phyloP scores from a whole-genome alignment of 2,329 filamentous ascomycete genomes.

The Fusarium verticillioides region DNA sequence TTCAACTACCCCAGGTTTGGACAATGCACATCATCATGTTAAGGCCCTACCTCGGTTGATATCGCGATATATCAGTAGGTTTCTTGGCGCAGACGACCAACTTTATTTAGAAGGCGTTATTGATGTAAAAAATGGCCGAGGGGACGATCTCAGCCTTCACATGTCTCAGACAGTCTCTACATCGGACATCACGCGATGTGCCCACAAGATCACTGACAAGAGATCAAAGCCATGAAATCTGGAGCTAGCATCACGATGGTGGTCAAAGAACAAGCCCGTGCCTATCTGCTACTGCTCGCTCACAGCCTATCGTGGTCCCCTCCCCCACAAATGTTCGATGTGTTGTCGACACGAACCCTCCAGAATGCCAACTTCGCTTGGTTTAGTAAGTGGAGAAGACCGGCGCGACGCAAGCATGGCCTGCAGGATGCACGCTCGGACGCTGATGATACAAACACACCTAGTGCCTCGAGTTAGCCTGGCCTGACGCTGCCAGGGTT shows the following conservation, averaged over 20 bases:
- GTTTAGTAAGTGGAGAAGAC: slow-evolving; percentile 29
- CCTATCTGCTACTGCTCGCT: slow-evolving; percentile 6
- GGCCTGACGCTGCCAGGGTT: slow-evolving; percentile 13
- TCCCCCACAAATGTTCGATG: slow-evolving; percentile 36
- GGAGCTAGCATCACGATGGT: slow-evolving; percentile 12
- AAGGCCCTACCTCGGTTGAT: slow-evolving; percentile 1
- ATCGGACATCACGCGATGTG: slow-evolving; percentile 25
- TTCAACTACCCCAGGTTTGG: neutral
- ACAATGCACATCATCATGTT: neutral
- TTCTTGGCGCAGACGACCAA: neutral
- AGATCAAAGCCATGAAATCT: slow-evolving; percentile 20
- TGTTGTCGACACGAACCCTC: slow-evolving; percentile 38
- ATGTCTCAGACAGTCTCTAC: slow-evolving; percentile 18
- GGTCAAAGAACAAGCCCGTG: slow-evolving; percentile 5
- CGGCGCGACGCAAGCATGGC: slow-evolving; percentile 40
- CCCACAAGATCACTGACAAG: slow-evolving; percentile 20
- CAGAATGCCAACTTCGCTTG: slow-evolving; percentile 30
- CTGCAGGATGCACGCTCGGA: slow-evolving; percentile 44
- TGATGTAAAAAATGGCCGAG: neutral
- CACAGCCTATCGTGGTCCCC: slow-evolving; percentile 17
- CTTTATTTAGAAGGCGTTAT: slow-evolving; percentile 12
- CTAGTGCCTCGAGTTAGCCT: neutral
- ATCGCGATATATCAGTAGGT: neutral
- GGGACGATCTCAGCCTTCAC: slow-evolving; percentile 10
- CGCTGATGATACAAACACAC: slow-evolving; percentile 30